These are phyloP conservation scores for Lentinula novae-zelandiae DNA, from an alignment of 1,284 basidiomycete genomes.

Conservation along the genomic window DNA sequence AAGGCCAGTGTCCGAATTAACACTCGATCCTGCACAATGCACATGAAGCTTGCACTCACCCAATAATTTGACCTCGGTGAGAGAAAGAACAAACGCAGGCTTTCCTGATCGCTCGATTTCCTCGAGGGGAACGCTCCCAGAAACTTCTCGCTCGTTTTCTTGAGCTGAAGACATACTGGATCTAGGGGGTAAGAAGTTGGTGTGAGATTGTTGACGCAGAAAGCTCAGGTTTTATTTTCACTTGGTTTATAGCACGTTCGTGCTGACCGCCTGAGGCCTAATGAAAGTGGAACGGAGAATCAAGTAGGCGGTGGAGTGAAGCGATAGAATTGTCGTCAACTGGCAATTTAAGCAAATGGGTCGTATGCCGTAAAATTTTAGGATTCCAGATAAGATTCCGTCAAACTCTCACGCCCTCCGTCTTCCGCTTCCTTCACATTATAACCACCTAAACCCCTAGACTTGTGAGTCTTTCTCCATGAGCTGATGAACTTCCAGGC, in stretches of 20 bases:
- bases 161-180: neutral
- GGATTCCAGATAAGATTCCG: neutral
- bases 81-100: slow-evolving; percentile 43
- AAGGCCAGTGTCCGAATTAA: neutral
- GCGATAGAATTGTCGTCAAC: neutral
- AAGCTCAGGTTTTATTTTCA: neutral
- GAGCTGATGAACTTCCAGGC: neutral
- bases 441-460: too few species aligned
- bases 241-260: neutral
- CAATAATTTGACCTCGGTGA: slow-evolving; percentile 52
- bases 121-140: slow-evolving; percentile 27
- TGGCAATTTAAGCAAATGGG: neutral
- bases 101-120: slow-evolving; percentile 41
- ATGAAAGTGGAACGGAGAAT: neutral
- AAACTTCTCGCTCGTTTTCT: neutral
- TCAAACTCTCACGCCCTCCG: neutral
- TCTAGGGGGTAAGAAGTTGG: neutral
- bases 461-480: neutral
- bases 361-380: neutral
- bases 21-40: neutral
- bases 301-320: neutral
- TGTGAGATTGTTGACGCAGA: neutral
- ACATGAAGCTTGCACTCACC: slow-evolving; percentile 44
- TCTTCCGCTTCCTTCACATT: neutral
- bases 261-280: neutral